Evolutionary conservation across 306 rosid genomes (phyloP).

Genomic region (Malus orientalis): DNA sequence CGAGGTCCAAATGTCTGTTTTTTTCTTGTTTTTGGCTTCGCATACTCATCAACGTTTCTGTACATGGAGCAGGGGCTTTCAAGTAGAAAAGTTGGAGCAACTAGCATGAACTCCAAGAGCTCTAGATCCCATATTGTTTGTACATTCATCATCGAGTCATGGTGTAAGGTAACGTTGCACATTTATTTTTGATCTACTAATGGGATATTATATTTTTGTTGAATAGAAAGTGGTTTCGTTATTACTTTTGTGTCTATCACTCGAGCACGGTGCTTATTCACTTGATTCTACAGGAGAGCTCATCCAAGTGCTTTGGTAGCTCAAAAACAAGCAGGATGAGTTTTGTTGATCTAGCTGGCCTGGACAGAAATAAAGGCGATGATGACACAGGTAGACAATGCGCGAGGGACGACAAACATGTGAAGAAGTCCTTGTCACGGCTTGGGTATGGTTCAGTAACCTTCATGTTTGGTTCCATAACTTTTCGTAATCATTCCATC

Average conservation of each 20-base stretch:
- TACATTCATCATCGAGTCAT: constrained; percentile 77
- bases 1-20: neutral
- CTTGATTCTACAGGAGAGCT: constrained; percentile 45
- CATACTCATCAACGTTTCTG: neutral
- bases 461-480: neutral
- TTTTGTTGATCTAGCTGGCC: constrained; percentile 89
- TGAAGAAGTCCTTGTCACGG: constrained; percentile 79
- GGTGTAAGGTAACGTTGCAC: constrained; percentile 68
- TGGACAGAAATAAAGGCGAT: constrained; percentile 58
- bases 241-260: neutral
- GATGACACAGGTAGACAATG: constrained; percentile 43
- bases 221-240: neutral
- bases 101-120: constrained; percentile 79
- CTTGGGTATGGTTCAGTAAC: constrained; percentile 65
- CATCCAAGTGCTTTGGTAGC: constrained; percentile 74
- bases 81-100: constrained; percentile 90
- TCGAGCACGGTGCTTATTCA: neutral
- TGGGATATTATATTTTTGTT: neutral
- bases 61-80: constrained; percentile 77
- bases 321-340: constrained; percentile 92
- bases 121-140: constrained; percentile 88
- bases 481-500: neutral
- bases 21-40: neutral
- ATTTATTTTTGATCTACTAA: neutral
- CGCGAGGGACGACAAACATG: constrained; percentile 50